Conservation (phyloP, 345 rosid species). For the Erysimum cheiranthoides region DNA sequence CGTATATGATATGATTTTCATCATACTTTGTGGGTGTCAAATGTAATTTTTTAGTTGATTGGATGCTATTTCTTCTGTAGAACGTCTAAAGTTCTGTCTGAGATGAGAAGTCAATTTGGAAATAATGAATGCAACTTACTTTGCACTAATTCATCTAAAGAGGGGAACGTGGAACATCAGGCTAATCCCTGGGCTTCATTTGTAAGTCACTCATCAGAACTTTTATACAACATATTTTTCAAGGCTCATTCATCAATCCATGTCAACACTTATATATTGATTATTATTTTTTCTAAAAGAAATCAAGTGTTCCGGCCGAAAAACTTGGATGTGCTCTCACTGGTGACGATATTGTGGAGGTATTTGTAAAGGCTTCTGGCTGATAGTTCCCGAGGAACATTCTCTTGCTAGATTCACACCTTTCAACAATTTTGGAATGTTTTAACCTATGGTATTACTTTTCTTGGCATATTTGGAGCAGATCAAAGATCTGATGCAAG, state of each 20-base stretch:
- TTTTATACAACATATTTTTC: background rate
- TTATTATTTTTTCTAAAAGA: slow-evolving; percentile 59
- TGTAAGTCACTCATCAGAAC: slow-evolving; percentile 57
- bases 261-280: slow-evolving; percentile 13
- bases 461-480: slow-evolving; percentile 50
- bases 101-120: slow-evolving; percentile 92
- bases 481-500: slow-evolving; percentile 90
- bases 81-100: slow-evolving; percentile 75
- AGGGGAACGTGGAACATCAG: slow-evolving; percentile 63
- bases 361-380: slow-evolving; percentile 41
- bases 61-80: slow-evolving; percentile 56
- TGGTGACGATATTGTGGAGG: slow-evolving; percentile 79
- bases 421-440: slow-evolving; percentile 33
- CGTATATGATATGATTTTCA: slow-evolving; percentile 14
- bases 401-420: slow-evolving; percentile 28
- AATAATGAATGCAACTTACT: slow-evolving; percentile 76
- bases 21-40: slow-evolving; percentile 14
- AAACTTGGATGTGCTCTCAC: slow-evolving; percentile 77
- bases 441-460: slow-evolving; percentile 44
- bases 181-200: slow-evolving; percentile 71
- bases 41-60: slow-evolving; percentile 29
- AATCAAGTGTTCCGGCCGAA: slow-evolving; percentile 56
- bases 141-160: slow-evolving; percentile 89
- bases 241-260: slow-evolving; percentile 18
- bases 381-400: slow-evolving; percentile 29